Percentiles rank a stretch among this genome's conserved stretches.
These are phyloP conservation scores for Polymyxa betae DNA, from an alignment of 208 protist genomes.

Conservation along the genomic window DNA sequence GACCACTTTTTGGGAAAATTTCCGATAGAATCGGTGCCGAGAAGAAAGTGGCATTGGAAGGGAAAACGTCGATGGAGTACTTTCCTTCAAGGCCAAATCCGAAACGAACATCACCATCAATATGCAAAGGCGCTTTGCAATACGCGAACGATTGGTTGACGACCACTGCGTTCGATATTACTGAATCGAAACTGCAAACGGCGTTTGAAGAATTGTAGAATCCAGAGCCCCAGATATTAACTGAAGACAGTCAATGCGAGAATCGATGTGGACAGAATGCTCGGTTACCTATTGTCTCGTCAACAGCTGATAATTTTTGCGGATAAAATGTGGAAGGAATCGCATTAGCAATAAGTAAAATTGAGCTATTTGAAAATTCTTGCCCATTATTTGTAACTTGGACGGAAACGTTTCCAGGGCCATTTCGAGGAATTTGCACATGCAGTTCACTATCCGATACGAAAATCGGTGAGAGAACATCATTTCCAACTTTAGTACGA, in stretches of 20 bases:
- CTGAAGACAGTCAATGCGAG: background rate
- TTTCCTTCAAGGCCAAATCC: background rate
- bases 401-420: background rate
- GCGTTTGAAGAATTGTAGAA: background rate
- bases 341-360: no score
- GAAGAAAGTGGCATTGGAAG: background rate
- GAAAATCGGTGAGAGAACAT: background rate
- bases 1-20: background rate
- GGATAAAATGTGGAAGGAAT: background rate
- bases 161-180: background rate
- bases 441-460: background rate
- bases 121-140: background rate
- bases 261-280: background rate
- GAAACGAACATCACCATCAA: background rate
- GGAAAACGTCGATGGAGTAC: background rate
- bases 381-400: background rate
- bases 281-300: background rate
- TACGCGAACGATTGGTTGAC: background rate
- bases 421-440: background rate
- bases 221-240: background rate
- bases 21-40: background rate
- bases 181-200: background rate
- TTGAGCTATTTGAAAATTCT: no score
- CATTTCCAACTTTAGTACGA: background rate
- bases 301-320: background rate